A percentile compares a stretch with the other conserved stretches of the same genome.
These are phyloP conservation scores for Ogataea dorogensis DNA, from an alignment of 805 yeast species.

Conservation along the genomic window DNA sequence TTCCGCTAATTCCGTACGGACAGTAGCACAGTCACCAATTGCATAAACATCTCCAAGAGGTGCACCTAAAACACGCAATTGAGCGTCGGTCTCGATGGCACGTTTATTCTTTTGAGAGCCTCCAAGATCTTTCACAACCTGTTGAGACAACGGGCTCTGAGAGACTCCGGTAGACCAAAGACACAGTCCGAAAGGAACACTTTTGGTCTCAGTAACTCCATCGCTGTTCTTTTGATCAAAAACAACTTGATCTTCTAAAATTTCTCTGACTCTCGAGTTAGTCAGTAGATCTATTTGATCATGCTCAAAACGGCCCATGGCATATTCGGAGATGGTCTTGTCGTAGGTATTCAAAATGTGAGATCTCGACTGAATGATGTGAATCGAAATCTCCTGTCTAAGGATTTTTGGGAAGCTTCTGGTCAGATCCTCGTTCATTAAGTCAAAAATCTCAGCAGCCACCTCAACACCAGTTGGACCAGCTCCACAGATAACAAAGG, in stretches of 20 bases:
- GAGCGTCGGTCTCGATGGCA: constrained; percentile 78
- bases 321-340: constrained; percentile 61
- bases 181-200: constrained; percentile 65
- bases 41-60: constrained; percentile 68
- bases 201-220: constrained; percentile 42
- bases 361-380: constrained; percentile 66
- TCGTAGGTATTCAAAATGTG: constrained; percentile 69
- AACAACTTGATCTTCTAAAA: constrained; percentile 54
- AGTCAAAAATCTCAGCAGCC: constrained; percentile 68
- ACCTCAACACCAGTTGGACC: constrained; percentile 77
- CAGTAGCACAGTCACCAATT: constrained; percentile 70
- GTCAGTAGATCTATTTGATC: constrained; percentile 63
- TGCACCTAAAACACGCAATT: constrained; percentile 65
- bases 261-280: constrained; percentile 61
- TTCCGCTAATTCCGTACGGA: constrained; percentile 57
- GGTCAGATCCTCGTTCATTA: constrained; percentile 62
- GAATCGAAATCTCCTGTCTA: constrained; percentile 63
- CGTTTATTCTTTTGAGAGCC: constrained; percentile 56
- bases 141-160: constrained; percentile 59
- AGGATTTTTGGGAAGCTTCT: constrained; percentile 57
- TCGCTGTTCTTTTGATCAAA: constrained; percentile 49
- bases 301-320: constrained; percentile 59
- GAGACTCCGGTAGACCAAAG: constrained; percentile 79
- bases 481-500: constrained; percentile 71
- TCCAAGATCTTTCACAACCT: constrained; percentile 47